These are phyloP conservation scores for Cyclaneusma minus DNA, from an alignment of 2,329 filamentous ascomycete species.

Conservation along the genomic window DNA sequence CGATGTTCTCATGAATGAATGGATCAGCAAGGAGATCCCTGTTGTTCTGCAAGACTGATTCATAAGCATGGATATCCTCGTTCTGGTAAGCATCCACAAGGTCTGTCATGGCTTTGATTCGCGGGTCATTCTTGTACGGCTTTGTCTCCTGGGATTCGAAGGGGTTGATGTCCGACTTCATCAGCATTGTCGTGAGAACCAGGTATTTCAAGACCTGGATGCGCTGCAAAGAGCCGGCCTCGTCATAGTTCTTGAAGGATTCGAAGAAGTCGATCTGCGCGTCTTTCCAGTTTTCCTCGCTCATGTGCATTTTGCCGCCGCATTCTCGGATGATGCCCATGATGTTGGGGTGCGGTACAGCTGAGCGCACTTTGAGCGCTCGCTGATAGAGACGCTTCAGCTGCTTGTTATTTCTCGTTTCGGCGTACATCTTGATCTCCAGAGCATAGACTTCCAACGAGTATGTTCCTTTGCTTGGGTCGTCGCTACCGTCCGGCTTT, in stretches of 20 bases:
- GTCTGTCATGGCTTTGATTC: slow-evolving; percentile 93
- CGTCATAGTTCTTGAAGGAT: slow-evolving; percentile 96
- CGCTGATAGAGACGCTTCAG: slow-evolving; percentile 85
- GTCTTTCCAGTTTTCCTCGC: slow-evolving; percentile 97
- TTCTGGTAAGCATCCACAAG: slow-evolving; percentile 92
- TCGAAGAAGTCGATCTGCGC: slow-evolving; percentile 98
- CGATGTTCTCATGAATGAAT: slow-evolving; percentile 98
- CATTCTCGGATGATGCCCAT: slow-evolving; percentile 99
- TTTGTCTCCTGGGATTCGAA: slow-evolving; percentile 99
- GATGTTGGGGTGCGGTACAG: slow-evolving; percentile 94
- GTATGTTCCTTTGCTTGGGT: slow-evolving; percentile 92
- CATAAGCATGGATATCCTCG: slow-evolving; percentile 86
- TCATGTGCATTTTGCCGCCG: slow-evolving; percentile 99
- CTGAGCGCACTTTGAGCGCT: slow-evolving; percentile 84
- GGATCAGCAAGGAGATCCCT: slow-evolving; percentile 79
- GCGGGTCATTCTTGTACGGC: slow-evolving; percentile 88
- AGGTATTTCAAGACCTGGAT: slow-evolving; percentile 97
- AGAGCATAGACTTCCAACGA: slow-evolving; percentile 89
- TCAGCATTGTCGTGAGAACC: slow-evolving; percentile 91
- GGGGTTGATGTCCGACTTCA: slow-evolving; percentile 96
- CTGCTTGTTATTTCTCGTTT: slow-evolving; percentile 94
- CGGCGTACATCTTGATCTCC: slow-evolving; percentile 97
- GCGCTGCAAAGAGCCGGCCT: slow-evolving; percentile 86
- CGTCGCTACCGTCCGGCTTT: slow-evolving; percentile 70
- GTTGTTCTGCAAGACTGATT: slow-evolving; percentile 74